Evolutionary conservation across 2,329 filamentous ascomycete species (phyloP).

Genomic region (Cladosporium sp.): DNA sequence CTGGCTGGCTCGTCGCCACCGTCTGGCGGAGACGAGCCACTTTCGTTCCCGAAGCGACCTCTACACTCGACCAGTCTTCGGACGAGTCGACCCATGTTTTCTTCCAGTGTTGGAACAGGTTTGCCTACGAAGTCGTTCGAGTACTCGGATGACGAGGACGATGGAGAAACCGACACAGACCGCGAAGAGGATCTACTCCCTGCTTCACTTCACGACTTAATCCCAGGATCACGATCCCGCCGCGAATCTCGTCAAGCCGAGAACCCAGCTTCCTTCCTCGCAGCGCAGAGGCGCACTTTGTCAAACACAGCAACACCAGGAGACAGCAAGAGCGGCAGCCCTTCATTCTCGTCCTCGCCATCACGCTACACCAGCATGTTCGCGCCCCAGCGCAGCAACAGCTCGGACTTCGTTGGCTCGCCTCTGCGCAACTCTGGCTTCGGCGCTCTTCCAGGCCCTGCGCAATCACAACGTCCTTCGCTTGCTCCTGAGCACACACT

Average conservation of each 20-base stretch:
- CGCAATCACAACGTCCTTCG: slow-evolving; percentile 25
- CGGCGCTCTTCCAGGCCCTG: slow-evolving; percentile 40
- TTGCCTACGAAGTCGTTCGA: slow-evolving; percentile 36
- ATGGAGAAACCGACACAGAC: slow-evolving; percentile 67
- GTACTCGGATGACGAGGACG: slow-evolving; percentile 59
- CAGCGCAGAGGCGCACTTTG: slow-evolving; percentile 40
- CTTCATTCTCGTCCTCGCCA: slow-evolving; percentile 54
- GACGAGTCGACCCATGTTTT: slow-evolving; percentile 57
- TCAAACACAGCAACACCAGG: slow-evolving; percentile 42
- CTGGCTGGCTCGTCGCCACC: slow-evolving; percentile 57
- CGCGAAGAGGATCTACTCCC: slow-evolving; percentile 92
- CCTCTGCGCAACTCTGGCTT: slow-evolving; percentile 60
- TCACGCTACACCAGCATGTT: slow-evolving; percentile 63
- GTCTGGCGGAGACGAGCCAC: slow-evolving; percentile 65
- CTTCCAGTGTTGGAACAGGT: slow-evolving; percentile 57
- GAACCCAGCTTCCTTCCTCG: slow-evolving; percentile 37
- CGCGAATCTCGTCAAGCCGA: slow-evolving; percentile 60
- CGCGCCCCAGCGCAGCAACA: slow-evolving; percentile 33
- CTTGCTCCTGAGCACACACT: slow-evolving; percentile 11
- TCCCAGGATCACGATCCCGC: slow-evolving; percentile 62
- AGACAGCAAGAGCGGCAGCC: slow-evolving; percentile 49
- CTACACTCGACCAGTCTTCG: slow-evolving; percentile 65
- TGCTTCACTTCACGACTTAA: slow-evolving; percentile 62
- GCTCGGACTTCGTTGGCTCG: slow-evolving; percentile 64
- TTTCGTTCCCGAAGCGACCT: slow-evolving; percentile 64